These are phyloP conservation scores for Sparassis latifolia DNA, from an alignment of 1,284 basidiomycete genomes.

Conservation along the genomic window DNA sequence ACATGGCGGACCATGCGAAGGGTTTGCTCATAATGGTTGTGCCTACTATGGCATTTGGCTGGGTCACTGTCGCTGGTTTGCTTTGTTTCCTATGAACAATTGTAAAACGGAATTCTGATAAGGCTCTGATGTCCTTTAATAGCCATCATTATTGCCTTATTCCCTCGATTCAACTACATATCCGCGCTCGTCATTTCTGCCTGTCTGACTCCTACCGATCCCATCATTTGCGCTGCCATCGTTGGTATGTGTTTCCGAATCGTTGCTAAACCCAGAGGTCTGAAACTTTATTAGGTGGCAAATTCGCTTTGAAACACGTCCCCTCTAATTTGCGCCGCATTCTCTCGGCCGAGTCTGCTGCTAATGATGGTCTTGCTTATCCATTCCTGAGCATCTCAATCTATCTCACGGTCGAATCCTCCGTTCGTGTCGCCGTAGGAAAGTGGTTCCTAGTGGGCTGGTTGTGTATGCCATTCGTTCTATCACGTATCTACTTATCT, in stretches of 20 bases:
- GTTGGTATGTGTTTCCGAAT: constrained; percentile 33
- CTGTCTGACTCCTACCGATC: constrained; percentile 92
- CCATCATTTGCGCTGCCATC: constrained; percentile 65
- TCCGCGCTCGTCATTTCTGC: constrained; percentile 84
- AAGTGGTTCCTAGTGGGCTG: constrained; percentile 82
- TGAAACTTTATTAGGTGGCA: constrained; percentile 58
- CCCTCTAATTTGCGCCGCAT: constrained; percentile 79
- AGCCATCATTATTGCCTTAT: constrained; percentile 49
- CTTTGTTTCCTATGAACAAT: neutral
- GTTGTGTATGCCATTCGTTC: constrained; percentile 45
- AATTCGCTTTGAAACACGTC: constrained; percentile 85
- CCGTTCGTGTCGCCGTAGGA: constrained; percentile 57
- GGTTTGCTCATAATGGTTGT: constrained; percentile 61
- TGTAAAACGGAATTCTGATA: neutral
- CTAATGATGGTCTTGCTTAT: constrained; percentile 86
- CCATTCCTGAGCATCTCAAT: constrained; percentile 87
- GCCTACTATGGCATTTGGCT: constrained; percentile 76
- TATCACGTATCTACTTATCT: neutral
- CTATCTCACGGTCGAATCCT: constrained; percentile 74
- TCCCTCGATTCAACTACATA: constrained; percentile 64
- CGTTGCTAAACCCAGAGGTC: constrained; percentile 1
- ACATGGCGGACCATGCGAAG: constrained; percentile 56
- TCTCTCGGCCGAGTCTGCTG: constrained; percentile 87
- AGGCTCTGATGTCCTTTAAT: neutral
- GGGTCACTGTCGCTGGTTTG: constrained; percentile 59